Evolutionary conservation across 2,329 filamentous ascomycete genomes (phyloP), one percentile per base, ranked within the genome.

Genomic region (Xylariaceae sp.): DNA sequence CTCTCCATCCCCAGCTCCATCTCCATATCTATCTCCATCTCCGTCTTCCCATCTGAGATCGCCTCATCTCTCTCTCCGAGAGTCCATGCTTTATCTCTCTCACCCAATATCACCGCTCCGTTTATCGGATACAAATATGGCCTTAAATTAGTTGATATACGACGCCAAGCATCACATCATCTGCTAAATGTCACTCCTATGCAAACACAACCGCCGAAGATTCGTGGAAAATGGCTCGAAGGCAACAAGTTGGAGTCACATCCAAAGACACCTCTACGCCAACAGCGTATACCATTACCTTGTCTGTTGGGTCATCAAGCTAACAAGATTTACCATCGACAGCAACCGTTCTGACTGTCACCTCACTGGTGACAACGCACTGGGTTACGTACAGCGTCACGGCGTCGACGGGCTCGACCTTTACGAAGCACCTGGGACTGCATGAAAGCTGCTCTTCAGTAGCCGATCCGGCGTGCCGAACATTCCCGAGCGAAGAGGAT

Each of bases 391-490:
- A 84, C 72, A 76, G 80, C 49, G 82, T 84, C 48, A 78, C 77
- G 6, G 77, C 78, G 15, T 74, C 78, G 54, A 70, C 74, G 42
- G 78, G 78, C 69, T 74, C 76, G 60, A 76, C 72, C 42, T 77
- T 80, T 64, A 76, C 77, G 64, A 82, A 85, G 66, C 83, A 82
- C 63, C 85, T 92, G 71, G 93, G 93, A 60, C 84, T 99, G 51
- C 89, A 96, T 75, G 83, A 82, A 67, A 86, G 85, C 72, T 99
- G 93, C 76, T 89, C 87, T 56, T 88, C 84, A 59, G 77, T 89
- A 59, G 82, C 82, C 50, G 79, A 84, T 53, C 75, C 77, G n/a
- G 74, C 76, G 51, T 92, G 89, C 73, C 78, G 79, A 23, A 75
- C 78, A 37, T 94, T 92, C 73, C 90, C 90, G 2, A 79, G 81